Percentiles rank a stretch among this genome's conserved stretches.
These are phyloP conservation scores for Mycena haematopus DNA, from an alignment of 768 basidiomycete species.

Conservation along the genomic window DNA sequence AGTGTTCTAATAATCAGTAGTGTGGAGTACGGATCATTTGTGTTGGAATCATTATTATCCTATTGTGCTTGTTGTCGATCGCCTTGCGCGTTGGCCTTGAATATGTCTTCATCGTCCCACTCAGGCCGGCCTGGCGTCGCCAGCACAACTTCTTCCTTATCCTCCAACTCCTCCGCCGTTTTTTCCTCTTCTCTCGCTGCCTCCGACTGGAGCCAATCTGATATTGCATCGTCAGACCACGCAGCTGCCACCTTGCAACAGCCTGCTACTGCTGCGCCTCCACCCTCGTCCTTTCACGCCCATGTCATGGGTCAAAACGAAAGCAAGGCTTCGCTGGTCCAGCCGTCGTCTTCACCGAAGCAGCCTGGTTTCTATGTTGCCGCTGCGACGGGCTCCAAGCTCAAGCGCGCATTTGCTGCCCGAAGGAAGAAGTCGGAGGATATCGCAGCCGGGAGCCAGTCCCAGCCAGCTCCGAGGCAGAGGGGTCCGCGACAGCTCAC, in stretches of 20 bases:
- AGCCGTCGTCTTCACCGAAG: constrained; percentile 36
- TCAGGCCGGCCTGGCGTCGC: constrained; percentile 25
- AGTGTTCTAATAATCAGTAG: constrained; percentile 4
- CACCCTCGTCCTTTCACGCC: constrained; percentile 39
- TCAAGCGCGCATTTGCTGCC: constrained; percentile 64
- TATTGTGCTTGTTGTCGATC: constrained; percentile 1
- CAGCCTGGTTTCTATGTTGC: constrained; percentile 41
- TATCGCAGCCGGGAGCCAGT: constrained; percentile 35
- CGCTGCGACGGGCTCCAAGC: constrained; percentile 52
- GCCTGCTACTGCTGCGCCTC: constrained; percentile 17
- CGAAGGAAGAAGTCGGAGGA: constrained; percentile 67
- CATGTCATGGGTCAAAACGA: constrained; percentile 48
- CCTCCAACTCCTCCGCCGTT: constrained; percentile 24
- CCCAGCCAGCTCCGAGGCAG: constrained; percentile 34
- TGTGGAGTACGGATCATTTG: not conserved
- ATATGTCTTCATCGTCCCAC: constrained; percentile 14
- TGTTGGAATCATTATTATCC: not conserved
- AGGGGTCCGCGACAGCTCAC: constrained; percentile 43
- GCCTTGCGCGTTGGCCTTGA: not conserved
- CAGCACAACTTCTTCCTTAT: constrained; percentile 25
- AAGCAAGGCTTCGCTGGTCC: constrained; percentile 36
- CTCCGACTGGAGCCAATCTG: constrained; percentile 23
- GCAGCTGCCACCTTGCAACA: constrained; percentile 34
- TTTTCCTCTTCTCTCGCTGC: constrained; percentile 12
- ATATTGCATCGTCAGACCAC: constrained; percentile 28